These are phyloP conservation scores for Hemisphaericaspora subhashii DNA, from an alignment of 1,139 yeast genomes.

Conservation along the genomic window DNA sequence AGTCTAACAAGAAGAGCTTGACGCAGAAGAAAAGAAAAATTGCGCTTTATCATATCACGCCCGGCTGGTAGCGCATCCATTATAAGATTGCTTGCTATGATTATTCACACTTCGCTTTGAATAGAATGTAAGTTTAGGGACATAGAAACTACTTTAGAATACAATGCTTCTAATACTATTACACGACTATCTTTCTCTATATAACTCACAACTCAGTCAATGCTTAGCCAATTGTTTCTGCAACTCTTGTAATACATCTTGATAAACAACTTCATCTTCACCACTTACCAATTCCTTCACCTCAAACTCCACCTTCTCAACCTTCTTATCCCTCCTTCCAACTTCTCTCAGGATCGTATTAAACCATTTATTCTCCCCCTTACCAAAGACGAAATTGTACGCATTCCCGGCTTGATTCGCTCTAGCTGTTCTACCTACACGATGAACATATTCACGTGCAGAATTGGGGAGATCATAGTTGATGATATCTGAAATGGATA, in stretches of 20 bases:
- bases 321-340: slow-evolving; percentile 26
- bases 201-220: not conserved
- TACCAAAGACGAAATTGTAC: slow-evolving; percentile 66
- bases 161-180: no score
- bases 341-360: slow-evolving; percentile 48
- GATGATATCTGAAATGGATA: slow-evolving; percentile 68
- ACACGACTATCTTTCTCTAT: no score
- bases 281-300: slow-evolving; percentile 20
- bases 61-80: no score
- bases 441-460: slow-evolving; percentile 87
- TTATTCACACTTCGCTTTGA: no score
- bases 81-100: no score
- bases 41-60: no score
- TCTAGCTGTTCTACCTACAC: slow-evolving; percentile 96
- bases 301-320: slow-evolving; percentile 25
- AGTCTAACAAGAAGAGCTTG: not conserved
- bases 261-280: slow-evolving; percentile 29
- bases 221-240: slow-evolving; percentile 21
- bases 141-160: no score
- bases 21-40: not conserved
- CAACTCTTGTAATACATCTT: slow-evolving; percentile 24
- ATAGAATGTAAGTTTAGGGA: no score
- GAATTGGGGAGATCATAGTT: slow-evolving; percentile 91
- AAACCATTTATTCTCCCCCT: slow-evolving; percentile 73
- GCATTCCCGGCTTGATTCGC: slow-evolving; percentile 81